Evolutionary conservation across 2,329 filamentous ascomycete species (phyloP).

Genomic region (Aspergillus awamori): DNA sequence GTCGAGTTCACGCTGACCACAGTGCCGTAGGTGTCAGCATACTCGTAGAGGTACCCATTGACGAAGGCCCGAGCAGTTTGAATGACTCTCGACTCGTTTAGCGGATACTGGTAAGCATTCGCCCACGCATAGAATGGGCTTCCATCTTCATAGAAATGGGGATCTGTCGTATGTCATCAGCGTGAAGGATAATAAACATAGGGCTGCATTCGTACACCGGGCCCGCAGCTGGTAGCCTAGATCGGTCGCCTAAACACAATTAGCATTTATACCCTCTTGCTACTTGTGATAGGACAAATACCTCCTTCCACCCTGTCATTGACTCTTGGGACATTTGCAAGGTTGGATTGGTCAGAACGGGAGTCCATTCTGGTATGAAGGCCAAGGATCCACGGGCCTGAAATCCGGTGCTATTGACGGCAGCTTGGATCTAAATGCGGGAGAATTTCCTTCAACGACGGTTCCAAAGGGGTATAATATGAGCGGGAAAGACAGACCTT

Average conservation of each 20-base stretch:
- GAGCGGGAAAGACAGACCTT: slow-evolving; percentile 20
- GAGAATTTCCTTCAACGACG: too few species aligned
- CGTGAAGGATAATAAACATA: not conserved
- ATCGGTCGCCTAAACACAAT: not conserved
- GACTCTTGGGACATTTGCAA: slow-evolving; percentile 63
- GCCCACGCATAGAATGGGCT: slow-evolving; percentile 63
- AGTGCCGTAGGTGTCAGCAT: slow-evolving; percentile 45
- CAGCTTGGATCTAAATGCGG: slow-evolving; percentile 52
- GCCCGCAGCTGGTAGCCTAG: slow-evolving; percentile 22
- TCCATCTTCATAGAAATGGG: slow-evolving; percentile 53
- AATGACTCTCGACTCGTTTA: not conserved
- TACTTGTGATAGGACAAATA: not conserved
- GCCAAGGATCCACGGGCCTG: slow-evolving; percentile 56
- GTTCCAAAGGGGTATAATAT: too few species aligned
- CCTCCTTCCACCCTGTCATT: slow-evolving; percentile 65
- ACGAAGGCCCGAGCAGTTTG: slow-evolving; percentile 2
- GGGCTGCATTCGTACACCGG: not conserved
- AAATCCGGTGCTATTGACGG: slow-evolving; percentile 47
- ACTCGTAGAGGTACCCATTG: slow-evolving; percentile 7
- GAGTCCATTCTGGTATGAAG: slow-evolving; percentile 63
- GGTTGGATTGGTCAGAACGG: slow-evolving; percentile 58
- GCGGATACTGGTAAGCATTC: slow-evolving; percentile 57
- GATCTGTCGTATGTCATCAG: slow-evolving; percentile 16
- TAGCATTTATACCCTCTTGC: not conserved
- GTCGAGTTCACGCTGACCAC: slow-evolving; percentile 62